These are phyloP conservation scores for Edaphochlamys debaryana DNA, from an alignment of 139 green algal species.

Conservation along the genomic window DNA sequence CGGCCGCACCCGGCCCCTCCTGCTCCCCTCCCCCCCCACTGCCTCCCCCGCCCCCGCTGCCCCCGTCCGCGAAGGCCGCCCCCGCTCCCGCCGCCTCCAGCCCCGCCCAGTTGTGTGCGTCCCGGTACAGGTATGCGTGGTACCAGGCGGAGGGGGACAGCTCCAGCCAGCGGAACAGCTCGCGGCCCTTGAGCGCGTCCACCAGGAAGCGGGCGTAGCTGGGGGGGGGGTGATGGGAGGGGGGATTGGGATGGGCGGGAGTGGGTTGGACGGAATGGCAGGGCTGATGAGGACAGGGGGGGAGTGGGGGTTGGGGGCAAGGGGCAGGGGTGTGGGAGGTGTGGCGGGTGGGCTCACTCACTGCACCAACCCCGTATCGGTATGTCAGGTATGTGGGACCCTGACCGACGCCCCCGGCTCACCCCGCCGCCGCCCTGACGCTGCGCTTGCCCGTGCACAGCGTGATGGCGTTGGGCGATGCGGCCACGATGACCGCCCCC, in stretches of 20 bases:
- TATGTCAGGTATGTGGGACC: too few species aligned
- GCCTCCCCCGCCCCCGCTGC: background rate
- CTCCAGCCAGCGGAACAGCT: conserved; percentile 84
- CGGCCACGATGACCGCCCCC: conserved; percentile 85
- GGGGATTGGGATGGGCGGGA: background rate
- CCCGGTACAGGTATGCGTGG: conserved; percentile 86
- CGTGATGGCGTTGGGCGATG: conserved; percentile 82
- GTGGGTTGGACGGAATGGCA: background rate
- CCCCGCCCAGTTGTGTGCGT: conserved; percentile 85
- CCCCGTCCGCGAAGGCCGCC: conserved; percentile 32
- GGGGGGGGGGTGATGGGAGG: background rate
- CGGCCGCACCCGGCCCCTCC: background rate
- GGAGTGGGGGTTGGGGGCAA: too few species aligned
- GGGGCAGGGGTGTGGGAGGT: too few species aligned
- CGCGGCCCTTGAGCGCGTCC: conserved; percentile 71
- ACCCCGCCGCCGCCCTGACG: conserved; percentile 76
- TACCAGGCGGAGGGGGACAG: conserved; percentile 78
- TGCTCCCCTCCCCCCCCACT: background rate
- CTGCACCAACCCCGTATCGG: too few species aligned
- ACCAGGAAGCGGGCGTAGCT: conserved; percentile 89
- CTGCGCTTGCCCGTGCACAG: conserved; percentile 87
- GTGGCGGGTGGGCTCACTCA: background rate
- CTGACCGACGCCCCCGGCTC: too few species aligned
- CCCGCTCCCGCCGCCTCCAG: conserved; percentile 52
- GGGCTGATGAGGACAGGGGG: background rate